Base-by-base conservation (phyloP, 805 yeast species). In the Saccharomycopsis selenospora region DNA sequence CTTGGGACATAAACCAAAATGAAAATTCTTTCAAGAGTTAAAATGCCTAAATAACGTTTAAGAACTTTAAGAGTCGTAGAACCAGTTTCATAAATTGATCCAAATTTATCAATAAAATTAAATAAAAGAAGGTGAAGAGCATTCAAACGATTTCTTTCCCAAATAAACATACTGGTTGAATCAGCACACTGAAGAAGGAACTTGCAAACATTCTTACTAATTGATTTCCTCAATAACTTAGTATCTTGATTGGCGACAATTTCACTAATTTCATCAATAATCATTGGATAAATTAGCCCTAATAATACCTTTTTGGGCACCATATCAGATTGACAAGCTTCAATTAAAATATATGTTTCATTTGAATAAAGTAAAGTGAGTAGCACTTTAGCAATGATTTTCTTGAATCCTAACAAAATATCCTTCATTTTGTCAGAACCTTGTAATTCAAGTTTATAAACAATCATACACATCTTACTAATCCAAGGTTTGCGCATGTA, bases 391-490 rank as follows among this genome's bases (percentile, higher is more conserved):
- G 53, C 18, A 2, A 50, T 13, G 11, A 46, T 25, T 18, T 25
- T 24, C 22, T 46, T 43, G 29, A 47, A 44, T 18, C 42, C 20
- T 14, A 22, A 23, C 13, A 46, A 18, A 8, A 45, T 20, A 11
- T 40, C 26, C 26, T 14, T 26, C 41, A 43, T 46, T 20, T 46
- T 46, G 1, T 26, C 10, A 29, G 1, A 58, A 50, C 3, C 54
- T 51, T 2, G 57, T 45, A 25, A 48, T 51, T 50, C 55, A 52
- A 41, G 57, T 29, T 26, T 60, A 52, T 40, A 53, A 54, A 59
- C 3, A 73, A 62, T 42, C 73, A 63, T 5, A 68, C 59, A 11
- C 63, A 59, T 1, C 75, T 58, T 3, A 75, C 52, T 1, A 68
- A 59, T 24, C 62, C 59, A 10, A 57, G 55, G 20, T 72, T 57